phyloP scores from a whole-genome alignment of 192 early-diverging fungal genomes.

The Phlyctochytrium planicorne region DNA sequence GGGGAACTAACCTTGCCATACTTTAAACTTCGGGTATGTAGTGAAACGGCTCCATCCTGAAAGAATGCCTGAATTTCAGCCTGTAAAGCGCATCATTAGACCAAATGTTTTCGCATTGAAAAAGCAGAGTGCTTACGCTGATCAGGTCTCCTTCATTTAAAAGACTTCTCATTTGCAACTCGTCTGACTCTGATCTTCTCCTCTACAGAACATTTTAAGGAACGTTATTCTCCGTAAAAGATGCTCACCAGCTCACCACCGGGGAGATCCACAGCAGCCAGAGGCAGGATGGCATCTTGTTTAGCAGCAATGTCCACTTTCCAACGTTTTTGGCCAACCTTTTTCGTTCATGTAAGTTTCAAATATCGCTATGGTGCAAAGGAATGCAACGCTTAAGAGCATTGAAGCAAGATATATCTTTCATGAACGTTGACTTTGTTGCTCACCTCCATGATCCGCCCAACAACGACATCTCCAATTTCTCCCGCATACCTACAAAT shows the following conservation, averaged over 20 bases:
- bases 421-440: not conserved
- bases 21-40: constrained; percentile 88
- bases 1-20: constrained; percentile 78
- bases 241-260: constrained; percentile 82
- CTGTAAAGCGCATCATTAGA: constrained; percentile 20
- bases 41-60: constrained; percentile 78
- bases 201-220: constrained; percentile 46
- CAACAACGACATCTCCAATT: constrained; percentile 96
- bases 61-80: constrained; percentile 85
- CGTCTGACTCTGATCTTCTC: constrained; percentile 93
- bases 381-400: too few relatives aligned
- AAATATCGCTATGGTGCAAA: too few relatives aligned
- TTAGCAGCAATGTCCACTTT: constrained; percentile 87
- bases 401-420: too few relatives aligned
- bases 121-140: constrained; percentile 71
- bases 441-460: constrained; percentile 82
- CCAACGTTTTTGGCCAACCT: constrained; percentile 88
- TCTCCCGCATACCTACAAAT: constrained; percentile 73
- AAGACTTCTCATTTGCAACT: constrained; percentile 94
- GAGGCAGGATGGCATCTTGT: constrained; percentile 80
- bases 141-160: constrained; percentile 94
- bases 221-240: not conserved
- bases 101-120: too few relatives aligned
- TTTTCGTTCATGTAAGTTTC: too few relatives aligned
- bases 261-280: constrained; percentile 91